Evolutionary conservation across 176 grass and related monocot genomes (phyloP).

Genomic region (Phoenix roebelenii): DNA sequence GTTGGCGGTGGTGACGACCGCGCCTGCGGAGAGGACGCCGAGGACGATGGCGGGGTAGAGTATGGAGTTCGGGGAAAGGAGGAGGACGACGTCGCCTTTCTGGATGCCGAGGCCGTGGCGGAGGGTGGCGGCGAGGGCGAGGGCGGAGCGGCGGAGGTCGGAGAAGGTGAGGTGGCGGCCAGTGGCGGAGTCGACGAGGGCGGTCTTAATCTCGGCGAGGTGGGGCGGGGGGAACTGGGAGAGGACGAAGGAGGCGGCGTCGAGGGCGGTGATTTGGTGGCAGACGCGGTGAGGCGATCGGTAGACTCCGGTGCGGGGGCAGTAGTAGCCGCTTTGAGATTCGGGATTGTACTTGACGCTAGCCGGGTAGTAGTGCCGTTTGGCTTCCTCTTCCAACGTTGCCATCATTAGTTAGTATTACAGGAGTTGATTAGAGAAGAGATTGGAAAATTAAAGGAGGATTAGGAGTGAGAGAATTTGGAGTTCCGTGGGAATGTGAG

Average conservation of each 20-base stretch:
- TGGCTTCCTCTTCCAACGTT: too few relatives aligned
- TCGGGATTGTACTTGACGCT: too few relatives aligned
- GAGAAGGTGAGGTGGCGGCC: constrained; percentile 28
- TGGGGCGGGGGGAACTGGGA: constrained; percentile 15
- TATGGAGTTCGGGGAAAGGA: constrained; percentile 29
- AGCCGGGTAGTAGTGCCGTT: too few relatives aligned
- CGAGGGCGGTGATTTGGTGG: neutral
- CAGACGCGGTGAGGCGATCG: constrained; percentile 1
- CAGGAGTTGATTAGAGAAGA: too few relatives aligned
- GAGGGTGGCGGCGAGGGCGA: constrained; percentile 45
- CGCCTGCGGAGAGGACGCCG: constrained; percentile 33
- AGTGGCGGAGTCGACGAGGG: constrained; percentile 25
- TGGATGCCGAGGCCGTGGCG: constrained; percentile 37
- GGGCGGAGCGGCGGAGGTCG: constrained; percentile 20
- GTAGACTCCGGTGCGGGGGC: neutral
- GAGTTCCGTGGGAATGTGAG: too few relatives aligned
- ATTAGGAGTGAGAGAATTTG: too few relatives aligned
- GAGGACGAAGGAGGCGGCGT: constrained; percentile 28
- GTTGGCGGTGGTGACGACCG: constrained; percentile 25
- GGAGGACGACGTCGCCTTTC: constrained; percentile 33
- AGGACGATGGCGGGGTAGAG: constrained; percentile 34
- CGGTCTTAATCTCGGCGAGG: neutral
- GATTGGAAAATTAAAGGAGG: too few relatives aligned
- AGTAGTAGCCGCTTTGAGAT: neutral
- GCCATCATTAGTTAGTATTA: too few relatives aligned